Conservation (phyloP, 1,139 yeast genomes). For the Suhomyces wounanorum region DNA sequence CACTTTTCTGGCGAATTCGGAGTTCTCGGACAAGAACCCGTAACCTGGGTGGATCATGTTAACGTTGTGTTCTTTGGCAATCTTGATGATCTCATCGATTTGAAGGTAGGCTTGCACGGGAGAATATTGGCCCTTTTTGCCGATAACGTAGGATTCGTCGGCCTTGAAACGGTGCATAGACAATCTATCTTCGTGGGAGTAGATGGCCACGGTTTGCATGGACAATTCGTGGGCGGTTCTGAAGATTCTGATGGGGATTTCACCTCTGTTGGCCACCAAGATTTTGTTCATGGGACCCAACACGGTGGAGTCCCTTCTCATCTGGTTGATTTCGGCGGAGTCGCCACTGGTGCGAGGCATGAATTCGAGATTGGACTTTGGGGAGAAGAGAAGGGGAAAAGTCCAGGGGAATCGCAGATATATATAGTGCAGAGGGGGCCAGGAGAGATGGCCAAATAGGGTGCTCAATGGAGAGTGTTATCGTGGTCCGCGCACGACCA, state of each 20-base stretch:
- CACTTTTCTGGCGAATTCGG: conserved; percentile 91
- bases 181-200: conserved; percentile 93
- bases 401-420: neutral
- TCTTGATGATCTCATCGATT: conserved; percentile 89
- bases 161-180: conserved; percentile 95
- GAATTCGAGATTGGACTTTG: neutral
- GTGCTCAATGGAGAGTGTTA: conserved; percentile 2
- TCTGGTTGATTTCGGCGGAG: conserved; percentile 41
- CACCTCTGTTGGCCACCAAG: conserved; percentile 95
- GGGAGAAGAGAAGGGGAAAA: neutral
- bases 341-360: conserved; percentile 17
- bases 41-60: conserved; percentile 99
- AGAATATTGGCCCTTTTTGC: conserved; percentile 82
- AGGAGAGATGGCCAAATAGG: neutral
- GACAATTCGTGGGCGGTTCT: conserved; percentile 97
- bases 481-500: neutral
- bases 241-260: conserved; percentile 86
- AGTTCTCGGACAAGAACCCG: conserved; percentile 92
- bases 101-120: conserved; percentile 97
- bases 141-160: conserved; percentile 91
- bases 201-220: conserved; percentile 96
- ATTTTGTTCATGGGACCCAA: conserved; percentile 71
- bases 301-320: conserved; percentile 65
- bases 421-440: conserved; percentile 1
- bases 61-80: conserved; percentile 85